Base-by-base conservation (phyloP, 2,329 filamentous ascomycete species). In the Neoscytalidium dimidiatum region DNA sequence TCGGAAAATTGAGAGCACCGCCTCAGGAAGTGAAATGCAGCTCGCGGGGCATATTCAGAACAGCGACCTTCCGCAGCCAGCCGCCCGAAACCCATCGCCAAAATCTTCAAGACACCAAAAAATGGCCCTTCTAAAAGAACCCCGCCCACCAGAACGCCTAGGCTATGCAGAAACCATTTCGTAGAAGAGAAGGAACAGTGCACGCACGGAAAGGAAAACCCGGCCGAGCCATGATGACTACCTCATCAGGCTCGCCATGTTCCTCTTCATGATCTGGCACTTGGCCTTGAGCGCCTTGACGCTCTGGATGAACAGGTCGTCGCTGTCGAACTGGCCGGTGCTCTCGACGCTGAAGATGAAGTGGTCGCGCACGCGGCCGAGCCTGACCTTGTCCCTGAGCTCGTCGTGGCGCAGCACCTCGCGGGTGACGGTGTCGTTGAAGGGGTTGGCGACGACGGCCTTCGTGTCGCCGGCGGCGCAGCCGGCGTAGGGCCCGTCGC, bases 261-360 rank as follows among this genome's bases (percentile, higher is more conserved):
- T 89, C 73, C 87, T 83, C 83, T 90, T 89, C 68, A 94, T 83
- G 71, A 85, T 84, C 74, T 88, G 82, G 70, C 92, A 95, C 83
- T 98, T 98, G 72, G 87, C 83, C 82, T 94, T 97, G 68, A 99
- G 81, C 70, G 92, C 83, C 80, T 90, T 91, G 58, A 99, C 86
- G 29, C 92, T 89, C 80, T 98, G 93, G 64, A 99, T 79, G 82
- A 99, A 98, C 69, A 99, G 84, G 79, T 93, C 89, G 72, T 98
- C 94, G 74, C 93, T 97, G 66, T 95, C 90, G 83, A 92, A 96
- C 81, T 99, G 95, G 5, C 95, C 96, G 0, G 92, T 90, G 82
- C 94, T 97, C 83, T 99, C 95, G 38, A 99, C 85, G 63, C 88
- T 90, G 84, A 95, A 99, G 79, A 99, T 98, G 78, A 99, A 99